Percentiles rank a stretch among this genome's conserved stretches.
Evolutionary conservation across 495 filamentous ascomycete genomes (phyloP).

Genomic region (Lasiosphaeria hispida): DNA sequence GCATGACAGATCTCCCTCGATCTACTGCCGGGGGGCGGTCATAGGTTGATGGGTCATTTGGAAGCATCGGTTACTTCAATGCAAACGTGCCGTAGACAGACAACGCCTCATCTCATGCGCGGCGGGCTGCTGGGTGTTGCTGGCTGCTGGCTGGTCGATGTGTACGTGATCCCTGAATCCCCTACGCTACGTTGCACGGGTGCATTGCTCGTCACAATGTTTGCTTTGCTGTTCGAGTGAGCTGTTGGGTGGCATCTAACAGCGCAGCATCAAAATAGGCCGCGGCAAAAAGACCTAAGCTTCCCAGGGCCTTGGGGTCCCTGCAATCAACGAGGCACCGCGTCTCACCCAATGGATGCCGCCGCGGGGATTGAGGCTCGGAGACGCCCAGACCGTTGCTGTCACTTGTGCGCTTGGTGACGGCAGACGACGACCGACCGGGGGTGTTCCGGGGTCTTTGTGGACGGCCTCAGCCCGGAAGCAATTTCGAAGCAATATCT

Average conservation of each 20-base stretch:
- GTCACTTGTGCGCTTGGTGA: background rate
- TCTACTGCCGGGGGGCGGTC: slow-evolving; percentile 10
- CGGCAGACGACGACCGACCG: background rate
- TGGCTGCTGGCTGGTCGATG: background rate
- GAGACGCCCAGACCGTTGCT: background rate
- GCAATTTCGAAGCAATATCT: slow-evolving; percentile 8
- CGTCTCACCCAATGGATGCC: slow-evolving; percentile 12
- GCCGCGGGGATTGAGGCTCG: slow-evolving; percentile 13
- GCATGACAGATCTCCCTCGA: slow-evolving; percentile 13
- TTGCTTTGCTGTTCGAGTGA: no score
- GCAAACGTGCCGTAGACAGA: slow-evolving; percentile 1
- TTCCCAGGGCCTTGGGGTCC: background rate
- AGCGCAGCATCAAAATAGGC: background rate
- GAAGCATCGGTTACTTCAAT: background rate
- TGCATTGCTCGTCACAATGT: no score
- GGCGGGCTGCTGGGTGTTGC: background rate
- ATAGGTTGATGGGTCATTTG: background rate
- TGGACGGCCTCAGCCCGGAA: slow-evolving; percentile 4
- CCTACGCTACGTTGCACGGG: background rate
- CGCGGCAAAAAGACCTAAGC: background rate
- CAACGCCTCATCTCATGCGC: slow-evolving; percentile 4
- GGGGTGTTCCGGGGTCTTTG: slow-evolving; percentile 2
- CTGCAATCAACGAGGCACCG: slow-evolving; percentile 12
- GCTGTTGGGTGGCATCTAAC: no score
- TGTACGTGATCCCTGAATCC: background rate